Evolutionary conservation across 345 rosid species (phyloP).

Genomic region (Gynandropsis gynandra): DNA sequence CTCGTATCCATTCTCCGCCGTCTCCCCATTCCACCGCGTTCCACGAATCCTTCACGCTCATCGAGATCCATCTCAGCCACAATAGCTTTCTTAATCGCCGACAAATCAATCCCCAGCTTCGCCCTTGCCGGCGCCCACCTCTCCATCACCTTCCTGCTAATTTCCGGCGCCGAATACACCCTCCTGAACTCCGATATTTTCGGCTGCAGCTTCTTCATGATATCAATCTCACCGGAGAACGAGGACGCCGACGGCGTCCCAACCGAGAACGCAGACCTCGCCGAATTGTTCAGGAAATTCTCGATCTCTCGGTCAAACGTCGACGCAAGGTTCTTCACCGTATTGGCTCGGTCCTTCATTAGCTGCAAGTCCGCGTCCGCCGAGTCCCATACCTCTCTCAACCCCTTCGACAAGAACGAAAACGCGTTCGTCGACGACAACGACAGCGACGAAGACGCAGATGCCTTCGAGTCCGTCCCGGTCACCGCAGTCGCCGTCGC

Average conservation of each 20-base stretch:
- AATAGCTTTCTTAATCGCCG: slow-evolving; percentile 70
- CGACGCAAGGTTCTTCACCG: slow-evolving; percentile 75
- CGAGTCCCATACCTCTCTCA: slow-evolving; percentile 87
- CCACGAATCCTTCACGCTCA: slow-evolving; percentile 35
- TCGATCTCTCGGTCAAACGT: slow-evolving; percentile 85
- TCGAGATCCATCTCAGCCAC: slow-evolving; percentile 49
- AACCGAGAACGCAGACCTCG: slow-evolving; percentile 53
- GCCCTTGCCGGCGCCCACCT: slow-evolving; percentile 69
- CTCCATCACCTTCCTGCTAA: slow-evolving; percentile 78
- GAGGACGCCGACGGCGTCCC: slow-evolving; percentile 39
- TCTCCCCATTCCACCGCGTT: slow-evolving; percentile 39
- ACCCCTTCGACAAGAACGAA: slow-evolving; percentile 73
- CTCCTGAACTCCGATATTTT: slow-evolving; percentile 80
- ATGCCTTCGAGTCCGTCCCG: background rate
- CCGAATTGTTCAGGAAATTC: slow-evolving; percentile 58
- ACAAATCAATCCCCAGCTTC: slow-evolving; percentile 65
- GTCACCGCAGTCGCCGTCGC: background rate
- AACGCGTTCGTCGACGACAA: slow-evolving; percentile 52
- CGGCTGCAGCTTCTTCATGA: slow-evolving; percentile 85
- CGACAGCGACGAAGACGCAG: slow-evolving; percentile 34
- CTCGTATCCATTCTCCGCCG: slow-evolving; percentile 41
- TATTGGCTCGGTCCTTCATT: slow-evolving; percentile 76
- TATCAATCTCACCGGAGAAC: slow-evolving; percentile 46
- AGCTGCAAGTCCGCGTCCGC: slow-evolving; percentile 90
- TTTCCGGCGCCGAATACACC: slow-evolving; percentile 88